Conservation (phyloP, 768 basidiomycete species). For the Rhizopogon roseolus region DNA sequence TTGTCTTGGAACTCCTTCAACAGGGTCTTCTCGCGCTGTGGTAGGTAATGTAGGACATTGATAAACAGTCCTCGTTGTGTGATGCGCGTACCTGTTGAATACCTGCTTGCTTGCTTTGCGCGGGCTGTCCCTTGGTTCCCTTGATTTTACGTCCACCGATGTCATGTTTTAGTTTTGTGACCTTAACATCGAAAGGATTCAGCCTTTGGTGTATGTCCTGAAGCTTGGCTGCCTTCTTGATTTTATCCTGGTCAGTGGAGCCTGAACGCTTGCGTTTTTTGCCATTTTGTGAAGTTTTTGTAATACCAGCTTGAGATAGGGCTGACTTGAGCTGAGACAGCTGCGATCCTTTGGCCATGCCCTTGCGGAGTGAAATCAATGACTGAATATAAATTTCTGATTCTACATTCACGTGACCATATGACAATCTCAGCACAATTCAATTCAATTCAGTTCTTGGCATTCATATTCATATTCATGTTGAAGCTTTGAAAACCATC, state of each 20-base stretch:
- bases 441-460: too few species aligned
- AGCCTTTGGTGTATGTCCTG: constrained; percentile 79
- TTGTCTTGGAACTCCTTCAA: constrained; percentile 84
- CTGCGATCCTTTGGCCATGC: constrained; percentile 84
- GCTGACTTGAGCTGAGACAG: constrained; percentile 87
- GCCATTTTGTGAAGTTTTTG: constrained; percentile 46
- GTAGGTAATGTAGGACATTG: constrained; percentile 3
- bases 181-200: constrained; percentile 93
- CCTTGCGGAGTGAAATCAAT: not conserved
- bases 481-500: too few species aligned
- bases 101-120: constrained; percentile 85
- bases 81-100: constrained; percentile 68
- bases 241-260: constrained; percentile 71
- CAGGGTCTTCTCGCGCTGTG: constrained; percentile 79
- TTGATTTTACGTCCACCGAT: constrained; percentile 86
- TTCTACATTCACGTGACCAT: too few species aligned
- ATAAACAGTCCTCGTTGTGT: too few species aligned
- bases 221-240: constrained; percentile 74
- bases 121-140: constrained; percentile 78
- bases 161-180: constrained; percentile 89
- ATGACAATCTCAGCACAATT: too few species aligned
- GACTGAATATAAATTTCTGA: too few species aligned
- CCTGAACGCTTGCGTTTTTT: constrained; percentile 67
- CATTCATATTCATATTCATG: too few species aligned
- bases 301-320: constrained; percentile 75